Conservation (phyloP, 768 basidiomycete species). For the Rhizopogon vinicolor region DNA sequence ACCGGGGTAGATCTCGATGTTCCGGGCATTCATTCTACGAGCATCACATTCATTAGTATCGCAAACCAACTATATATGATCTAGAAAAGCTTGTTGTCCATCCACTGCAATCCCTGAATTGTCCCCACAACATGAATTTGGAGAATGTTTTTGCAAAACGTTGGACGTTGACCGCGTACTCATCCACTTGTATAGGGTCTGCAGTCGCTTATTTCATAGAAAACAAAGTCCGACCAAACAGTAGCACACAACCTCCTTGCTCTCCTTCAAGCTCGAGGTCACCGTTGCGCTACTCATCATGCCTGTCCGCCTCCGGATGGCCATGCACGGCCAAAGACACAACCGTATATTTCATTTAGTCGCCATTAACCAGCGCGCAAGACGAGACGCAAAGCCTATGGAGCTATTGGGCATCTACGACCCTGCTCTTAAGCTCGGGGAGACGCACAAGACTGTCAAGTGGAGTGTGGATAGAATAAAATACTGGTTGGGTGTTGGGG, state of each 20-base stretch:
- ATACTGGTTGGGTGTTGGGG: conserved; percentile 87
- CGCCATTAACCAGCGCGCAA: conserved; percentile 65
- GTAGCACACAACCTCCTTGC: conserved; percentile 10
- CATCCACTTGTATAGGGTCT: no score
- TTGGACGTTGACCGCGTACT: no score
- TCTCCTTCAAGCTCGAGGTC: not conserved
- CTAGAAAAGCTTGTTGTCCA: not conserved
- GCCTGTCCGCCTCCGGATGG: conserved; percentile 82
- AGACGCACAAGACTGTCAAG: conserved; percentile 66
- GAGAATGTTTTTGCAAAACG: no score
- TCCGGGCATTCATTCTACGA: not conserved
- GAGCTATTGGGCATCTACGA: conserved; percentile 86
- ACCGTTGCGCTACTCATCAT: conserved; percentile 35
- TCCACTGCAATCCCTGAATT: not conserved
- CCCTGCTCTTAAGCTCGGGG: conserved; percentile 51
- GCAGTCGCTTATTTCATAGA: no score
- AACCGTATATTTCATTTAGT: conserved; percentile 81
- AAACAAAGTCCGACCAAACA: conserved; percentile 18
- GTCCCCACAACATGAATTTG: not conserved
- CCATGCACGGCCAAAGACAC: conserved; percentile 75
- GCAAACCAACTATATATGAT: not conserved
- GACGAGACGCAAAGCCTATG: conserved; percentile 81
- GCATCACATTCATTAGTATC: not conserved
- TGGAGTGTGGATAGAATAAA: conserved; percentile 91
- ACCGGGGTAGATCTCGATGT: not conserved